These are phyloP conservation scores for Auricularia heimuer DNA, from an alignment of 768 basidiomycete species.

Conservation along the genomic window DNA sequence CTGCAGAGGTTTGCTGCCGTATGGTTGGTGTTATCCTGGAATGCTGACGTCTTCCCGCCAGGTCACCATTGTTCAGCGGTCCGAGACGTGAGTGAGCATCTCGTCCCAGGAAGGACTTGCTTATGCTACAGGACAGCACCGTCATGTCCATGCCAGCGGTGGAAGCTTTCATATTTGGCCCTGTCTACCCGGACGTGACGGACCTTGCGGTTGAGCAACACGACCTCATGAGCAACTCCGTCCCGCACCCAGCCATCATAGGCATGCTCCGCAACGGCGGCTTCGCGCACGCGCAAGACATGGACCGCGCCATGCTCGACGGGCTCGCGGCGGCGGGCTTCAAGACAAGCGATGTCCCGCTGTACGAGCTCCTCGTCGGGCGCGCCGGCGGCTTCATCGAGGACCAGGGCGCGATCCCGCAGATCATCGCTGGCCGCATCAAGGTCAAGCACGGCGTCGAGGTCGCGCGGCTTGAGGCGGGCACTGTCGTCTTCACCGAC, in stretches of 20 bases:
- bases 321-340: not conserved
- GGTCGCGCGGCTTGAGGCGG: not conserved
- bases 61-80: not conserved
- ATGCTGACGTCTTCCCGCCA: not conserved
- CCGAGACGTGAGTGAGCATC: not conserved
- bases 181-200: not conserved
- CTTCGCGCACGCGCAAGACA: not conserved
- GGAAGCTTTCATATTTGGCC: not conserved
- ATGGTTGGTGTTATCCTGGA: not conserved
- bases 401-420: conserved; percentile 1
- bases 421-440: not conserved
- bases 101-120: too few species aligned
- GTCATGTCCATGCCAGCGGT: not conserved
- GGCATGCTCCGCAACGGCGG: not conserved
- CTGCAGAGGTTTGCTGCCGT: not conserved
- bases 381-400: not conserved
- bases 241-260: not conserved
- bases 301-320: not conserved
- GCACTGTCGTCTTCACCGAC: not conserved
- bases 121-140: too few species aligned
- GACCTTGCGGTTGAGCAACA: conserved; percentile 1
- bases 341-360: not conserved
- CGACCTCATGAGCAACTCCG: not conserved
- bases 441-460: not conserved
- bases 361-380: not conserved